Evolutionary conservation across 1,139 yeast species (phyloP), one percentile per base, ranked within the genome.

Genomic region (Schizosaccharomyces versatilis): DNA sequence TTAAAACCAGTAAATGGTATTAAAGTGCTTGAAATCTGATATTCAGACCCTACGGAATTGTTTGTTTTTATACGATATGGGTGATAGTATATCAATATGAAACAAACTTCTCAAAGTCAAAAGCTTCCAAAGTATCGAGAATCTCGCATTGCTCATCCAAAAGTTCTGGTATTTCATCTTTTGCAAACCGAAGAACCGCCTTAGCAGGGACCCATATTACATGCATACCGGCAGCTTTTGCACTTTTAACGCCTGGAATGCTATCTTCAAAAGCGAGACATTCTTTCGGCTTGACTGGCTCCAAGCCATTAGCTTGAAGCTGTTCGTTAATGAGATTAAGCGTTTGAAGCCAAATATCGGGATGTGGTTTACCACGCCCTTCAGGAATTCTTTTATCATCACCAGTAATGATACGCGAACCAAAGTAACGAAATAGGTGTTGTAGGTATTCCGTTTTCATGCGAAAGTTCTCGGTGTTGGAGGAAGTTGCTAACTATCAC

Each of bases 251-350:
- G 1, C 97, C 97, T 1, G 94, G 88, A 52, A 85, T 71, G 1
- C 95, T 97, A 67, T 90, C 98, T 68, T 90, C 98, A 66, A 90
- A 90, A 1, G 90, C 81, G 44, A 90, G 68, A 62, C 95, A 84
- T 64, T 90, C 95, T 40, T 77, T 78, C 1, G 88, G 81, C 56
- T 65, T 64, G 59, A 86, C 80, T 17, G 71, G 15, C 15, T 14
- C 36, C 19, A 56, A 54, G 9, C 67, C 64, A 12, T 59, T 68
- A 54, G 47, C 73, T 64, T 58, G 64, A 49, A 58, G 62, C 58
- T 63, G 68, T 15, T 64, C 63, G 64, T 90, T 88, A 57, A 88
- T 62, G 41, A 81, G 74, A 38, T 73, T 76, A 59, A 90, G 73
- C 52, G 97, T 94, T 3, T 80, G 75, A 60, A 76, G 76, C 94